These are phyloP conservation scores for Plasmodium chabaudi DNA, from an alignment of 169 alveolate genomes.

Conservation along the genomic window DNA sequence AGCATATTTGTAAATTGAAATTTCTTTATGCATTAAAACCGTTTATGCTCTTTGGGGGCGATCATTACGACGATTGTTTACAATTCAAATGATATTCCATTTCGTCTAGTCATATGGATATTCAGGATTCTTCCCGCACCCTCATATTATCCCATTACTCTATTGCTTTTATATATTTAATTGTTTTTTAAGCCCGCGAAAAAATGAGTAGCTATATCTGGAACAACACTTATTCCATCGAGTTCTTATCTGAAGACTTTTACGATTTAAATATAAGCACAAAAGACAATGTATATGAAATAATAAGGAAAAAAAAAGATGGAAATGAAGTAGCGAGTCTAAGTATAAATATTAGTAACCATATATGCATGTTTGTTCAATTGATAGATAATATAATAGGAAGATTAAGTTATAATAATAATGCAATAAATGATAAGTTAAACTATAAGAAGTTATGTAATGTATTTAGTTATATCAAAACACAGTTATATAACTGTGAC, in stretches of 20 bases:
- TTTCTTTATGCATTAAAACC: neutral
- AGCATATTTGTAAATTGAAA: neutral
- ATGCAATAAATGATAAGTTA: conserved; percentile 45
- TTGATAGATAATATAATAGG: conserved; percentile 45
- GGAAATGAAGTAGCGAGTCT: conserved; percentile 62
- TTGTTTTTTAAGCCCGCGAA: neutral
- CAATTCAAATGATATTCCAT: too few species aligned
- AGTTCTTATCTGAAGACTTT: conserved; percentile 69
- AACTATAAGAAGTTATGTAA: conserved; percentile 53
- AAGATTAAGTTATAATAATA: conserved; percentile 54
- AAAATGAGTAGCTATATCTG: conserved; percentile 62
- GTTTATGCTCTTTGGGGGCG: neutral
- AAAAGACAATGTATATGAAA: conserved; percentile 69
- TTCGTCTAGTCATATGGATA: too few species aligned
- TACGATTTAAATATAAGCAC: conserved; percentile 68
- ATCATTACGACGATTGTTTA: too few species aligned
- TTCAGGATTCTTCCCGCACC: too few species aligned
- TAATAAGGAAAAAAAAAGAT: conserved; percentile 46
- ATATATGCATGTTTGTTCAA: conserved; percentile 71
- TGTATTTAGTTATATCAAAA: conserved; percentile 51
- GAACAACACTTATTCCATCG: conserved; percentile 69
- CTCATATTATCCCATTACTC: too few species aligned
- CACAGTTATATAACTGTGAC: conserved; percentile 70
- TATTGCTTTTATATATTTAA: too few species aligned
- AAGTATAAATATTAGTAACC: conserved; percentile 65